Evolutionary conservation across 2,329 filamentous ascomycete species (phyloP), one percentile per base, ranked within the genome.

Genomic region (Sporothrix curviconia): DNA sequence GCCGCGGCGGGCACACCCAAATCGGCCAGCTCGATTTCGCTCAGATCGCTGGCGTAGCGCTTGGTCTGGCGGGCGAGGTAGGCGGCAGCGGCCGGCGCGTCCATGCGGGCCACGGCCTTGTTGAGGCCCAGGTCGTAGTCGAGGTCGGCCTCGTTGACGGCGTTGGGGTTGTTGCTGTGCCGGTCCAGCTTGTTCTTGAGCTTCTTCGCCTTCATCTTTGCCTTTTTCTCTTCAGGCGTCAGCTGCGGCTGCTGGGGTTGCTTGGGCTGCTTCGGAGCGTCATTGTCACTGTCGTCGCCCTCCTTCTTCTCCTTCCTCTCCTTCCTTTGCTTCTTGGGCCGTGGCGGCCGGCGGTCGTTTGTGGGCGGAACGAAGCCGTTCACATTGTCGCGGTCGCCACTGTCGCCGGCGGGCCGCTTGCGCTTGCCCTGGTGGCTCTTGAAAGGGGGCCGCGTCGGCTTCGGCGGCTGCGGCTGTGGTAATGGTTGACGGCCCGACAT

Each of bases 21-120:
- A 68, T 96, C 92, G 57, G 89, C 86, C 32, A 95, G 75, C 72
- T 99, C 94, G 40, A 97, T 81, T 0, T 84, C 76, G 64, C 89
- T 96, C 66, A 96, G 71, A 54, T 96, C 87, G 28, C 82, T 83
- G 55, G 90, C 89, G 67, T 92, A 95, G 24, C 87, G 81, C 62
- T 81, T 83, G 55, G 89, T 86, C 67, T 88, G 83, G 67, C 94
- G 86, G 7, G 88, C 88, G 61, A 96, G 78, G 69, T 96, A 85
- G 69, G 96, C 92, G 1, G 92, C 89, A 47, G 96, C 75, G 42
- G 96, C 78, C 63, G 86, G 83, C 60, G 83, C 86, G 70, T 96
- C 90, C 86, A 96, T 92, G 60, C 84, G 82, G 44, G 84, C 82
- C 68, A 96, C 89, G 3, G 88, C 82, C 62, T 83, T 84, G 72